Conservation (phyloP, 169 alveolate species). For the Eimeria praecox region DNA sequence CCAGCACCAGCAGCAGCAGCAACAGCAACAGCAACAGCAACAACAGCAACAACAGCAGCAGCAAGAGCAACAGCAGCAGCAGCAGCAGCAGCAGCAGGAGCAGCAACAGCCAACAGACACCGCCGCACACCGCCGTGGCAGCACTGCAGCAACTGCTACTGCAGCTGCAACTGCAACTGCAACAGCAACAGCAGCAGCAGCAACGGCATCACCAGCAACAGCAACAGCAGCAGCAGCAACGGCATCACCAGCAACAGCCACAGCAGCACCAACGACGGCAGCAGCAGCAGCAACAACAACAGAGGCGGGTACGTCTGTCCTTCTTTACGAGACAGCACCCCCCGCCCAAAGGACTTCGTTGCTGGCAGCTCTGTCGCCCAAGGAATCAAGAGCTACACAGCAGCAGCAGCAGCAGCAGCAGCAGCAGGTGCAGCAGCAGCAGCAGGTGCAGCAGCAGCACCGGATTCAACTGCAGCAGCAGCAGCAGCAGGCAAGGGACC, state of each 20-base stretch:
- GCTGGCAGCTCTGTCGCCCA: background rate
- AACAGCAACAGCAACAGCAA: too few species aligned
- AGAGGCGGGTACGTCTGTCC: too few species aligned
- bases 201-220: background rate
- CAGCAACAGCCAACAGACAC: background rate
- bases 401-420: too few species aligned
- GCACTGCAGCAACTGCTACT: background rate
- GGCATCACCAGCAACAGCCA: background rate
- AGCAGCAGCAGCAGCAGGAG: background rate
- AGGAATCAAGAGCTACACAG: background rate
- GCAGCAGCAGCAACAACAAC: background rate
- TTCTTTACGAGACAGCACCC: too few species aligned
- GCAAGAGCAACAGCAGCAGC: background rate
- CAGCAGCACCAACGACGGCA: background rate
- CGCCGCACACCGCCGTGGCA: background rate
- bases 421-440: background rate
- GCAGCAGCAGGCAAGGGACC: background rate
- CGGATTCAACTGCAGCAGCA: background rate
- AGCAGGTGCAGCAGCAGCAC: background rate
- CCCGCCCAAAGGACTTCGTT: background rate
- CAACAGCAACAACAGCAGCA: too few species aligned
- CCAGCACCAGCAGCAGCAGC: constrained; percentile 6
- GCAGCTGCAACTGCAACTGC: background rate
- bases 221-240: background rate
- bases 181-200: background rate